Base-by-base conservation (phyloP, 176 grass and related monocot species). In the Tuctoria greenei region DNA sequence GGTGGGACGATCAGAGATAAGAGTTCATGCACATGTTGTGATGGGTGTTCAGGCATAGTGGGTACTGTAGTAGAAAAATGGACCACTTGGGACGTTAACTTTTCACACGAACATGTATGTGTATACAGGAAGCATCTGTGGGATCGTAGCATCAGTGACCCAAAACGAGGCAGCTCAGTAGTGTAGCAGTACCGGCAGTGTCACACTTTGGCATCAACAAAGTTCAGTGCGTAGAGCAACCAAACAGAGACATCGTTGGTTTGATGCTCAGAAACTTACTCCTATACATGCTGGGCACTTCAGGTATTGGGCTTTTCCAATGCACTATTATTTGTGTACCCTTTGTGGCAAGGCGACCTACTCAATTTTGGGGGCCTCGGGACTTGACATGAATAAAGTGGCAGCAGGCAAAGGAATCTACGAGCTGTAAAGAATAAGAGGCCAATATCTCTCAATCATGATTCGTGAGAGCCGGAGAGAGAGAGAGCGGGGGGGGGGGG, bases 351-450 rank as follows among this genome's bases (percentile, higher is more conserved):
- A 87, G 64, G 24, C 60, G 26, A 74, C 43, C 52, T 43, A 73
- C 67, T 78, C 61, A 11, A 61, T 52, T 60, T 67, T 43, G 52
- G 85, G 79, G 74, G 20, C 61, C 69, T 87, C 69, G 23, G 61
- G 42, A 74, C 69, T 74, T 79, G 55, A 26, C 73, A 87, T 87
- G 72, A 83, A 88, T 71, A 77, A 89, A 84, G 72, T 67, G 60
- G 15, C 43, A 77, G 60, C 38, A 57, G 56, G 57, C 61, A 25
- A 66, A 85, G 70, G 82, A 77, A 89, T 89, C 72, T 85, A 72
- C 69, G 43, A 59, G 77, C 82, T 84, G 82, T 77, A 85, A 84
- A 89, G 82, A 76, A 49, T 17, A 85, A 58, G 60, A 66, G 45
- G 73, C 77, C 64, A 65, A 81, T 84, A 41, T 75, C 62, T 71